phyloP scores from a whole-genome alignment of 345 rosid species.

The Eutrema japonicum region DNA sequence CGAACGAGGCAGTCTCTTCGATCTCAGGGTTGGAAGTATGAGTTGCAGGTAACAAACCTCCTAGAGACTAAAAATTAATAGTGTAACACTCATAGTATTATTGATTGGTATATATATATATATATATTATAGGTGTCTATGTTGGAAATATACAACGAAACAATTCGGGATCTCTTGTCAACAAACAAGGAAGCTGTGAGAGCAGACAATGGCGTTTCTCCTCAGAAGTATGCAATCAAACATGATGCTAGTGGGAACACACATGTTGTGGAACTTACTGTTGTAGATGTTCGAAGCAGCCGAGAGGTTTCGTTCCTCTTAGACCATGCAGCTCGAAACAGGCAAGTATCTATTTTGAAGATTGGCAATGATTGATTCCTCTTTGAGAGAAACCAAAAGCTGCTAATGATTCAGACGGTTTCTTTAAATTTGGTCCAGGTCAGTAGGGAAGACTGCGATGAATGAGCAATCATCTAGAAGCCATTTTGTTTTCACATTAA shows the following conservation, averaged over 20 bases:
- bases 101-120: neutral
- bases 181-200: conserved; percentile 59
- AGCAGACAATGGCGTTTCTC: conserved; percentile 57
- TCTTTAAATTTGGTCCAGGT: conserved; percentile 50
- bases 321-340: conserved; percentile 82
- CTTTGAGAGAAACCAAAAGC: conserved; percentile 11
- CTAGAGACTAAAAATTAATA: neutral
- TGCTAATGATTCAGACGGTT: conserved; percentile 13
- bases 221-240: conserved; percentile 69
- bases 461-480: conserved; percentile 98
- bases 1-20: conserved; percentile 83
- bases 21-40: conserved; percentile 94
- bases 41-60: conserved; percentile 72
- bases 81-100: neutral
- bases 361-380: conserved; percentile 5
- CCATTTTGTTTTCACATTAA: conserved; percentile 90
- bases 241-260: conserved; percentile 88
- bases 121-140: conserved; percentile 71
- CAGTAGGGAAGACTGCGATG: conserved; percentile 96
- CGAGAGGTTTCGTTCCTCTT: conserved; percentile 70
- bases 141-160: conserved; percentile 97
- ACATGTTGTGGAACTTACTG: conserved; percentile 71
- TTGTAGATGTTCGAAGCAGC: conserved; percentile 71
- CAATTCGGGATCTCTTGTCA: conserved; percentile 82
- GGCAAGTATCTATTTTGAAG: conserved; percentile 48